phyloP scores from a whole-genome alignment of 2,329 filamentous ascomycete genomes.

The Colletotrichum graminicola region DNA sequence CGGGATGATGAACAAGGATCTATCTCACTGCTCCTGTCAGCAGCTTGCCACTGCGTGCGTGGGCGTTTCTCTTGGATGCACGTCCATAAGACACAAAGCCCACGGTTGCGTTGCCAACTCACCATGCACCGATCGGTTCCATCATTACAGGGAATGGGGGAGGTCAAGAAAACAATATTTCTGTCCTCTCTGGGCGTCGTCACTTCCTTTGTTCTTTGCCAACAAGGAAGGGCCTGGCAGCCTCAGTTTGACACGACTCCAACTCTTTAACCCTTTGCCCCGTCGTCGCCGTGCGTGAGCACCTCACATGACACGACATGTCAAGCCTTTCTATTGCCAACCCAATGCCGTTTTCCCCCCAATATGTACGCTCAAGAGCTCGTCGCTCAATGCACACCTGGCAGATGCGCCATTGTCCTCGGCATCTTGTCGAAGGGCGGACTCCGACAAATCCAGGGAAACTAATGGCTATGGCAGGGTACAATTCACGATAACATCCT shows the following conservation, averaged over 20 bases:
- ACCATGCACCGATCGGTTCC: conserved; percentile 29
- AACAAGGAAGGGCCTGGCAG: conserved; percentile 6
- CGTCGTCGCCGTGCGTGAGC: background rate
- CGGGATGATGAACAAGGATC: conserved; percentile 6
- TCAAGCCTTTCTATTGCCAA: conserved; percentile 31
- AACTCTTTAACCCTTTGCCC: background rate
- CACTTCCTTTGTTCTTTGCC: background rate
- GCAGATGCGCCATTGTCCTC: background rate
- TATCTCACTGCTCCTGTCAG: conserved; percentile 19
- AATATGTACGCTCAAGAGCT: conserved; percentile 2
- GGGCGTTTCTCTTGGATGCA: background rate
- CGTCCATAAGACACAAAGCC: conserved; percentile 2
- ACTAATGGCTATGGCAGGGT: background rate
- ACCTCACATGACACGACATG: conserved; percentile 26
- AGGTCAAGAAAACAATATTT: background rate
- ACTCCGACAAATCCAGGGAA: conserved; percentile 13
- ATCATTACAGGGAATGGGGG: conserved; percentile 18
- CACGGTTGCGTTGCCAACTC: conserved; percentile 28
- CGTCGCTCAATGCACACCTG: conserved; percentile 20
- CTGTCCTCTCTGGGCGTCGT: background rate
- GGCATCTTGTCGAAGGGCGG: background rate
- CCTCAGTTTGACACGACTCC: conserved; percentile 3
- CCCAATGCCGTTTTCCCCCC: conserved; percentile 18
- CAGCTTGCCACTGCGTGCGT: background rate
- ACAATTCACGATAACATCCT: background rate